Evolutionary conservation across 176 grass and related monocot genomes (phyloP), one percentile per base, ranked within the genome.

Genomic region (Rhynchospora pubera): DNA sequence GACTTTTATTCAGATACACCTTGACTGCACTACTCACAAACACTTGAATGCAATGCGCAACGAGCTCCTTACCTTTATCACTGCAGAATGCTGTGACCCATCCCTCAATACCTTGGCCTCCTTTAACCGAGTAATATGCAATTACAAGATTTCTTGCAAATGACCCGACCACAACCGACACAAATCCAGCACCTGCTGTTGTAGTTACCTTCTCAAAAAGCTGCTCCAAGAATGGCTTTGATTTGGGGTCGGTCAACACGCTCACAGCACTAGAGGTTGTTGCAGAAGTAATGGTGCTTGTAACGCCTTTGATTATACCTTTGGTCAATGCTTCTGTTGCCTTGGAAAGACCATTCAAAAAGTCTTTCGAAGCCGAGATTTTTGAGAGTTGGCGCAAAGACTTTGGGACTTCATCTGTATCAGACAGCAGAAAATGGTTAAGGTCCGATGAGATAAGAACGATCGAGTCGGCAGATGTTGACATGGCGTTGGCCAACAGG

Each of bases 321-420:
- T 67, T 57, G 23, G 88, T 65, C 39, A 80, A 26, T 5, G 88
- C 88, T 76, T 83, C 84, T 1, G 79, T 83, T 39, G 62, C 32
- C 56, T 67, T 79, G 5, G 84, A 86, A 30, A 86, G 19, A 15
- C 70, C 69, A 15, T 43, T 65, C 32, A 59, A 51, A 66, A 86
- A 86, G 15, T 83, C 87, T 43, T 76, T 65, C n/a, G 84, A 89
- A 19, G 84, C 60, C 9, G 85, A 85, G 70, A 97, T 84, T 87
- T 94, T 97, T 58, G 92, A 94, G n/a, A 94, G 80, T 82, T 97
- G 92, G 88, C 65, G 83, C 52, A 97, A 80, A 61, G 88, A 94
- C 8, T 48, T 61, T 2, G 94, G 94, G 9, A 94, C 70, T 19
- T 89, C 85, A 18, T 92, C 88, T 63, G 91, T 94, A 64, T 94